Evolutionary conservation across 768 basidiomycete genomes (phyloP).

Genomic region (Omphalotus guepiniiformis): DNA sequence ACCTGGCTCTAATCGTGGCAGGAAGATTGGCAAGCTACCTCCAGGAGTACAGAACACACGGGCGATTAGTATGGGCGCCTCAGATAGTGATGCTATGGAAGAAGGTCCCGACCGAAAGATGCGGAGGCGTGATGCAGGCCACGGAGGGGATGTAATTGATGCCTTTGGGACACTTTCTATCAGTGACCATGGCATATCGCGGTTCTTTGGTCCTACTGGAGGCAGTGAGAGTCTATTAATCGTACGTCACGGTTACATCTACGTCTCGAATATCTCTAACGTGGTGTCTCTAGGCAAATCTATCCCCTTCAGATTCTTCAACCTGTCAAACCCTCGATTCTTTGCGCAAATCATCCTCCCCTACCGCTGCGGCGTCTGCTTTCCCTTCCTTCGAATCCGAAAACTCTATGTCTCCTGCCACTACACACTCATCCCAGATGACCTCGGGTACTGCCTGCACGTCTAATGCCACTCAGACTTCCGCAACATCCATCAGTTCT

Average conservation of each 20-base stretch:
- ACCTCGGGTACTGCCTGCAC: neutral
- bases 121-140: neutral
- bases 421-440: conserved; percentile 1
- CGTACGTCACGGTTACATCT: neutral
- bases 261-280: neutral
- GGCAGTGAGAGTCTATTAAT: conserved; percentile 33
- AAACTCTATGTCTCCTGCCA: conserved; percentile 1
- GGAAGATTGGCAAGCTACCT: conserved; percentile 5
- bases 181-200: conserved; percentile 30
- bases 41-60: conserved; percentile 1
- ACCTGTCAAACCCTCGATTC: neutral
- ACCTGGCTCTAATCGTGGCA: conserved; percentile 5
- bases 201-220: conserved; percentile 39
- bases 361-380: neutral
- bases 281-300: neutral
- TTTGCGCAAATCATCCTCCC: conserved; percentile 4
- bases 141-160: conserved; percentile 21
- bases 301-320: neutral
- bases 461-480: neutral
- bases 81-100: neutral
- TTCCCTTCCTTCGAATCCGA: conserved; percentile 1
- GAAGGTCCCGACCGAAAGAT: neutral
- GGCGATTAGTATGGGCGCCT: neutral
- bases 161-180: conserved; percentile 35
- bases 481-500: no score